phyloP scores from a whole-genome alignment of 2,329 filamentous ascomycete species.

The Hymenoscyphus occultus region DNA sequence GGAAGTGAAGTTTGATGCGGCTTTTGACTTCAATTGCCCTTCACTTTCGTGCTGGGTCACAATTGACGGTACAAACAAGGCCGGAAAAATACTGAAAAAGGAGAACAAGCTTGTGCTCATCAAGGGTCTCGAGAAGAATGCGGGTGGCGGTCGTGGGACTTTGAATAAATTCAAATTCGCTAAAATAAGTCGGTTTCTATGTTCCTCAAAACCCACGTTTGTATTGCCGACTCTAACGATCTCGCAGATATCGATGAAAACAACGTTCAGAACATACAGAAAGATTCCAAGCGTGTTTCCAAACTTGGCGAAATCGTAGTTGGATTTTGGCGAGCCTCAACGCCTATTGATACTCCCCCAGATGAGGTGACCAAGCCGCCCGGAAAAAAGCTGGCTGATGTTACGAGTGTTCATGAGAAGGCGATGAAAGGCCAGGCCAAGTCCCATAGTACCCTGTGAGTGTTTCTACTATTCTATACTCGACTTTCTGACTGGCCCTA shows the following conservation, averaged over 20 bases:
- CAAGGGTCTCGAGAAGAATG: background rate
- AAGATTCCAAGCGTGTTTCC: slow-evolving; percentile 12
- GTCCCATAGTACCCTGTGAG: slow-evolving; percentile 17
- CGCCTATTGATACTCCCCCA: background rate
- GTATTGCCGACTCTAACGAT: background rate
- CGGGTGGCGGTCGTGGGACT: background rate
- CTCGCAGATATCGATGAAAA: slow-evolving; percentile 11
- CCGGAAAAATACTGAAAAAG: background rate
- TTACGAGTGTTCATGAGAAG: slow-evolving; percentile 18
- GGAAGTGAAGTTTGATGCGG: background rate
- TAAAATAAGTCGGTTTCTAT: slow-evolving; percentile 11
- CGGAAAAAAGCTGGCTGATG: background rate
- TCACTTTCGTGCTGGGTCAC: background rate
- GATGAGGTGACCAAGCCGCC: background rate
- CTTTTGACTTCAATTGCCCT: slow-evolving; percentile 3
- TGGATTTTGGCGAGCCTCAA: slow-evolving; percentile 6
- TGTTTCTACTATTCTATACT: background rate
- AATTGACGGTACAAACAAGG: background rate
- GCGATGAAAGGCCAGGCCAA: slow-evolving; percentile 22
- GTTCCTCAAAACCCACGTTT: background rate
- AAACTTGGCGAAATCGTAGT: slow-evolving; percentile 17
- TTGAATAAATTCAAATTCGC: slow-evolving; percentile 13
- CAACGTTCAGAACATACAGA: slow-evolving; percentile 8
- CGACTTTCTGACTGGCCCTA: background rate
- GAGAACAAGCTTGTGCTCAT: background rate